Evolutionary conservation across 1,284 basidiomycete genomes (phyloP).

Genomic region (Trametes polyzona): DNA sequence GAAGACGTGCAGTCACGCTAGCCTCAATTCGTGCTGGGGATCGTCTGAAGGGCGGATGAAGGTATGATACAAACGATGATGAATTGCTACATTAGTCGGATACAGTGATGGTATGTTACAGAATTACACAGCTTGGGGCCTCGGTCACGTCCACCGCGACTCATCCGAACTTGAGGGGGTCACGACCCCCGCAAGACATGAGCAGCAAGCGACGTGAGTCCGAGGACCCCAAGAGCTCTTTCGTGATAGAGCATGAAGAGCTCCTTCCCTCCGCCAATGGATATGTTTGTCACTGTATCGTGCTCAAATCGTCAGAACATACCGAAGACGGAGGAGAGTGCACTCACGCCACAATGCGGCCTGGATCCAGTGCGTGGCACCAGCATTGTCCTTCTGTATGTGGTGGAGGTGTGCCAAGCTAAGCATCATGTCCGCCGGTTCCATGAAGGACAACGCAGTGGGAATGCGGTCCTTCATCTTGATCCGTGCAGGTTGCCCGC

Average conservation of each 20-base stretch:
- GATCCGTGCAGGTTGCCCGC: constrained; percentile 2
- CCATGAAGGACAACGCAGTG: constrained; percentile 18
- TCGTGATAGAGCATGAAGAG: constrained; percentile 22
- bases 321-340: background rate
- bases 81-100: no score
- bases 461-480: constrained; percentile 17
- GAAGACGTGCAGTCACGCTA: no score
- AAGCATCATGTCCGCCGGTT: constrained; percentile 21
- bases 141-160: no score
- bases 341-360: constrained; percentile 23
- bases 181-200: no score
- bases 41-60: no score
- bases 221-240: constrained; percentile 10
- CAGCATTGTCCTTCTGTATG: constrained; percentile 8
- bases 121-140: no score
- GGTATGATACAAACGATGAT: no score
- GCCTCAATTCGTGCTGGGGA: no score
- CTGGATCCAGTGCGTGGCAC: constrained; percentile 16
- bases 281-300: constrained; percentile 17
- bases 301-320: background rate
- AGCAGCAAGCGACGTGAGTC: background rate
- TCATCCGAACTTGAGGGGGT: no score
- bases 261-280: constrained; percentile 20
- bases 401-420: constrained; percentile 19
- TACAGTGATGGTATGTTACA: no score